phyloP scores from a whole-genome alignment of 768 basidiomycete genomes.

The Zangia roseola region DNA sequence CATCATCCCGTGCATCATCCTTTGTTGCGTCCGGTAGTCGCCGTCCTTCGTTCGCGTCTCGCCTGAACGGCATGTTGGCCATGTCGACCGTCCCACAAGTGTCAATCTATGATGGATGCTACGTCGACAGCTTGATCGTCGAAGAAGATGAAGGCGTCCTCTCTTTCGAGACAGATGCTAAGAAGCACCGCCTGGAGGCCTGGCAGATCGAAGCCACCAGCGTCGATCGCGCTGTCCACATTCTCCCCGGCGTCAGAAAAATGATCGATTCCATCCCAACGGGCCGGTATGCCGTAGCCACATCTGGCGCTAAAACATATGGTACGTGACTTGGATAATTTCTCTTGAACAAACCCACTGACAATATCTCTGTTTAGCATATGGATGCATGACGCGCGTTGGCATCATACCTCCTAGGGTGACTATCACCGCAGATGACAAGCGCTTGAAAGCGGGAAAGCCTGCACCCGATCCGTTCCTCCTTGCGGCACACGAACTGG shows the following conservation, averaged over 20 bases:
- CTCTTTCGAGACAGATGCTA: slow-evolving; percentile 24
- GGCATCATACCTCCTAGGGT: slow-evolving; percentile 65
- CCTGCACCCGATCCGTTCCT: slow-evolving; percentile 65
- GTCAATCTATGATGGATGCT: slow-evolving; percentile 20
- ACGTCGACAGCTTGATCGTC: slow-evolving; percentile 29
- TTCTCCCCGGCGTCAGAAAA: slow-evolving; percentile 65
- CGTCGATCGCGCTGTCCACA: slow-evolving; percentile 63
- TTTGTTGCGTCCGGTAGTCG: slow-evolving; percentile 35
- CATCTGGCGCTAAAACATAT: slow-evolving; percentile 71
- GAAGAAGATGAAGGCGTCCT: slow-evolving; percentile 37
- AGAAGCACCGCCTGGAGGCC: slow-evolving; percentile 40
- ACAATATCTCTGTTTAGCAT: slow-evolving; percentile 35
- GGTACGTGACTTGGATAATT: slow-evolving; percentile 36
- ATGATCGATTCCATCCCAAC: slow-evolving; percentile 66
- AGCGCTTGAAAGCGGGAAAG: slow-evolving; percentile 65
- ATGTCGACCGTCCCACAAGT: slow-evolving; percentile 36
- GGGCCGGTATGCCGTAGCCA: slow-evolving; percentile 70
- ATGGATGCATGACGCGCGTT: slow-evolving; percentile 70
- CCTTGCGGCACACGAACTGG: slow-evolving; percentile 58
- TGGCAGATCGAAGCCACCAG: slow-evolving; percentile 56
- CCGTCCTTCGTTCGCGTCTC: slow-evolving; percentile 47
- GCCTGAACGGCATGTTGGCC: slow-evolving; percentile 40
- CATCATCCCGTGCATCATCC: slow-evolving; percentile 45
- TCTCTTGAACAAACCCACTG: background rate
- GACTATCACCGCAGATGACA: slow-evolving; percentile 76